phyloP scores from a whole-genome alignment of 495 filamentous ascomycete species.

The Penicillium diatomitis region DNA sequence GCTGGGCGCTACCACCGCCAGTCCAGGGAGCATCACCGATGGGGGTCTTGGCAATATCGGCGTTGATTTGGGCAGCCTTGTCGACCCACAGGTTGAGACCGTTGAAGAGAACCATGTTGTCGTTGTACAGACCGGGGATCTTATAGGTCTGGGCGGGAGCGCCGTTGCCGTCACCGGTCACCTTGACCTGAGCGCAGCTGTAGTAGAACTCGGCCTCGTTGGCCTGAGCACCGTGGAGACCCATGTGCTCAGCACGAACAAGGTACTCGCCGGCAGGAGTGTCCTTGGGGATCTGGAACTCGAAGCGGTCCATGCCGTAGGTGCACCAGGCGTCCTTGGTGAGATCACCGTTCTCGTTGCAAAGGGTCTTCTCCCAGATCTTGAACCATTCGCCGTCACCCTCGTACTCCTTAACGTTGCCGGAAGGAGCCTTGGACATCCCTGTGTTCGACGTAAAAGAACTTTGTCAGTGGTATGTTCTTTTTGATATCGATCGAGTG shows the following conservation, averaged over 20 bases:
- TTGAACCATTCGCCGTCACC: constrained; percentile 46
- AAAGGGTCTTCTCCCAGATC: constrained; percentile 30
- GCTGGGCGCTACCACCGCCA: not conserved
- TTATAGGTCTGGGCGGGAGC: constrained; percentile 35
- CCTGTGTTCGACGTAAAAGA: constrained; percentile 13
- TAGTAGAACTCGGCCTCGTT: constrained; percentile 5
- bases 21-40: constrained; percentile 12
- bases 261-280: constrained; percentile 52
- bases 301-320: constrained; percentile 8
- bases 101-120: constrained; percentile 13
- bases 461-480: not conserved
- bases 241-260: constrained; percentile 52
- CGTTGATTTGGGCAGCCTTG: constrained; percentile 2
- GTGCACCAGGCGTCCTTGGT: constrained; percentile 13
- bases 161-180: constrained; percentile 43
- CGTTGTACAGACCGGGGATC: constrained; percentile 45
- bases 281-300: constrained; percentile 43
- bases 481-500: too few species aligned
- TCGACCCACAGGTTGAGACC: constrained; percentile 12
- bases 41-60: constrained; percentile 8
- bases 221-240: constrained; percentile 10
- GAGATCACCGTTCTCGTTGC: constrained; percentile 23
- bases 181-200: constrained; percentile 48
- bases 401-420: constrained; percentile 29
- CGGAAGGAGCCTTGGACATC: constrained; percentile 38